These are phyloP conservation scores for Sugiyamaella americana DNA, from an alignment of 805 yeast species.

Conservation along the genomic window DNA sequence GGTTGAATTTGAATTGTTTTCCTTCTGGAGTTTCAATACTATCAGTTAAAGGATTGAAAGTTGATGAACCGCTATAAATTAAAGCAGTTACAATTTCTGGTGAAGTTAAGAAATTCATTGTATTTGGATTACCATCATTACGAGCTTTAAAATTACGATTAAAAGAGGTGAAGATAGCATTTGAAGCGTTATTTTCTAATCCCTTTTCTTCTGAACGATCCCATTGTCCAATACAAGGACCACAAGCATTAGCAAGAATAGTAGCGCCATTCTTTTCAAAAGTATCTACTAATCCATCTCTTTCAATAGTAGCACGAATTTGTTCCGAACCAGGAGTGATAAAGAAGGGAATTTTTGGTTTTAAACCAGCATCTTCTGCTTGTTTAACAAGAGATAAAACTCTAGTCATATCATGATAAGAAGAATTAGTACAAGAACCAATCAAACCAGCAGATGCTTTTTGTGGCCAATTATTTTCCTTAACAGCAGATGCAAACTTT, in stretches of 20 bases:
- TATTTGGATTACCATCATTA: constrained; percentile 96
- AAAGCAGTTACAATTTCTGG: constrained; percentile 97
- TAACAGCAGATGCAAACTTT: constrained; percentile 64
- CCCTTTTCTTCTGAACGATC: constrained; percentile 66
- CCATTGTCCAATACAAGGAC: constrained; percentile 99
- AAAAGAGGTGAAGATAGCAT: constrained; percentile 93
- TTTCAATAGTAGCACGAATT: constrained; percentile 91
- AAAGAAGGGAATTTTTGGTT: constrained; percentile 85
- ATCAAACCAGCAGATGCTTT: constrained; percentile 87
- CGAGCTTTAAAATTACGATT: constrained; percentile 97
- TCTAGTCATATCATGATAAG: constrained; percentile 97
- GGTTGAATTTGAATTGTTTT: constrained; percentile 63
- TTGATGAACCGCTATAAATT: constrained; percentile 89
- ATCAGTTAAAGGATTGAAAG: constrained; percentile 88
- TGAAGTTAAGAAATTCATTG: constrained; percentile 97
- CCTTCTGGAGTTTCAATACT: constrained; percentile 64
- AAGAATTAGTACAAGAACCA: constrained; percentile 98
- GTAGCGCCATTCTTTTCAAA: constrained; percentile 85
- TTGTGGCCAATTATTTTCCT: constrained; percentile 77
- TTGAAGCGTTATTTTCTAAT: constrained; percentile 49
- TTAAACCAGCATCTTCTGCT: constrained; percentile 79
- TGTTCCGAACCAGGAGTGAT: constrained; percentile 99
- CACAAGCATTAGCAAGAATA: constrained; percentile 96
- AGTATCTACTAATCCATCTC: constrained; percentile 82
- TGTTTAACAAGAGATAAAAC: constrained; percentile 86